Conservation (phyloP, 768 basidiomycete genomes). For the Gelatoporia subvermispora region DNA sequence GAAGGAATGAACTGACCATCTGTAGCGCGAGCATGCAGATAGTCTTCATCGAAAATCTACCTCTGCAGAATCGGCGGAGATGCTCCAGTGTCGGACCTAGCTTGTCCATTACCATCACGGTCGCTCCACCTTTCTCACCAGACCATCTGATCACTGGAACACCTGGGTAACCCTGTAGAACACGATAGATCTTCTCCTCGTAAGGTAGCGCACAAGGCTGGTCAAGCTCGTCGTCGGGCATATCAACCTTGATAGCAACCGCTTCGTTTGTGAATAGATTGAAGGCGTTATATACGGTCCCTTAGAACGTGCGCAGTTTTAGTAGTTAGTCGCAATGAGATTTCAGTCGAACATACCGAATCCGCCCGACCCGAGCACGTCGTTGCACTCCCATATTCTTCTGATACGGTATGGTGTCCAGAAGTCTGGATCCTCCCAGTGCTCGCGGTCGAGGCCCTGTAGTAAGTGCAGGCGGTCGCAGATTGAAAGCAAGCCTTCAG, state of each 20-base stretch:
- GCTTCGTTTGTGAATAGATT: constrained; percentile 7
- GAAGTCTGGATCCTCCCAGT: no score
- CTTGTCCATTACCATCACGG: constrained; percentile 17
- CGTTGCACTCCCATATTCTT: no score
- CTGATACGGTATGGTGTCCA: no score
- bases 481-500: no score
- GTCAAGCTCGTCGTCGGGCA: background rate
- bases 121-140: constrained; percentile 9
- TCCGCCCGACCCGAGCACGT: no score
- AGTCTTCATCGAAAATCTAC: constrained; percentile 15
- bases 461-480: no score
- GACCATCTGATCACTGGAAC: constrained; percentile 12
- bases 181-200: constrained; percentile 16
- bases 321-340: no score
- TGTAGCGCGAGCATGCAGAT: constrained; percentile 20
- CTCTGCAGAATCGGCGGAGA: constrained; percentile 13
- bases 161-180: constrained; percentile 9
- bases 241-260: constrained; percentile 16
- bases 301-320: no score
- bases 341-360: no score
- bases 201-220: background rate
- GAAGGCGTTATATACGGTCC: background rate
- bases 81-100: constrained; percentile 17
- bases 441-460: no score
- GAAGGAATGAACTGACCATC: constrained; percentile 12